These are phyloP conservation scores for Pilobolus umbonatus DNA, from an alignment of 192 early-diverging fungal species.

Conservation along the genomic window DNA sequence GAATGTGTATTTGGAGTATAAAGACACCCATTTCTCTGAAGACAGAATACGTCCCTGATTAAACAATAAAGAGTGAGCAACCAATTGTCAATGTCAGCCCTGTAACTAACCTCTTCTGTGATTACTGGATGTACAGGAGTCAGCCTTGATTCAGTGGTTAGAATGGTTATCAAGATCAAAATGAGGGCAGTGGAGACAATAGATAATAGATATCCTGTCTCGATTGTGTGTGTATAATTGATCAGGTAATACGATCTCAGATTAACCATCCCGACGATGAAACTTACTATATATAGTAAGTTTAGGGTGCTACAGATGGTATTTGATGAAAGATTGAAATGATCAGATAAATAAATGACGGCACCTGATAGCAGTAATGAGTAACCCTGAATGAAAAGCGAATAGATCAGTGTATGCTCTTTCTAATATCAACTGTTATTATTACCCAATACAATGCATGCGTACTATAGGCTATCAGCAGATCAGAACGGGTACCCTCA, in stretches of 20 bases:
- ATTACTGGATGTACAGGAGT: slow-evolving; percentile 14
- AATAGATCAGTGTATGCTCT: background rate
- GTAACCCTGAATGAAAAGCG: slow-evolving; percentile 2
- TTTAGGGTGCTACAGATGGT: slow-evolving; percentile 27
- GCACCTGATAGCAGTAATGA: slow-evolving; percentile 34
- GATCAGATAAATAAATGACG: background rate
- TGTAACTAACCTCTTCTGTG: slow-evolving; percentile 23
- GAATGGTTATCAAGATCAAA: slow-evolving; percentile 15
- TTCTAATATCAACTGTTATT: too few relatives aligned
- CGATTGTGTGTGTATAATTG: background rate
- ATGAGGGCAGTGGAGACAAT: slow-evolving; percentile 6
- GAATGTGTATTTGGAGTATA: slow-evolving; percentile 40
- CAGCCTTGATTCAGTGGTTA: slow-evolving; percentile 25
- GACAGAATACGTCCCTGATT: slow-evolving; percentile 27
- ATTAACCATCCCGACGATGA: slow-evolving; percentile 23
- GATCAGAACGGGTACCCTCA: slow-evolving; percentile 3
- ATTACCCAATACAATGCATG: slow-evolving; percentile 20
- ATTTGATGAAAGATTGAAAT: slow-evolving; percentile 4
- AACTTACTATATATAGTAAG: slow-evolving; percentile 16
- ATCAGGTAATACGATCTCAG: slow-evolving; percentile 27
- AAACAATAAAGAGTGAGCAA: background rate
- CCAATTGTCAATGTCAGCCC: background rate
- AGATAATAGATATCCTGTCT: slow-evolving; percentile 18
- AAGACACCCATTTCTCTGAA: slow-evolving; percentile 24
- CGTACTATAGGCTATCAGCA: slow-evolving; percentile 9